Conservation (phyloP, 768 basidiomycete genomes). For the Lentinula aciculospora region DNA sequence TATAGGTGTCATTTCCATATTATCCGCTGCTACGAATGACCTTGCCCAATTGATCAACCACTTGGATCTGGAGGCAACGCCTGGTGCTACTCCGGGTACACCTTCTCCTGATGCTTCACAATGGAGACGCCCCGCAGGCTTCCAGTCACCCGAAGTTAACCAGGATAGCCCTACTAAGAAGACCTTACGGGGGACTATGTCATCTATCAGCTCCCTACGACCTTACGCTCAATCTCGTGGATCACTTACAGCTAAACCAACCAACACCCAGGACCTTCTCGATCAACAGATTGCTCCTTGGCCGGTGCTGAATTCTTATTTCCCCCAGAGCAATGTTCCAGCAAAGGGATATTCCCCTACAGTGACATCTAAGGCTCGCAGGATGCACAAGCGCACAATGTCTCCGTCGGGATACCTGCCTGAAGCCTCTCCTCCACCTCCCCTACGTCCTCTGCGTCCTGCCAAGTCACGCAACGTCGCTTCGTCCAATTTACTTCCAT, state of each 20-base stretch:
- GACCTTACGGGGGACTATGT: slow-evolving; percentile 26
- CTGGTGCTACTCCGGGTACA: slow-evolving; percentile 42
- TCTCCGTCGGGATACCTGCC: slow-evolving; percentile 25
- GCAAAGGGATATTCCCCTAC: neutral
- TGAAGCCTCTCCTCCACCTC: slow-evolving; percentile 28
- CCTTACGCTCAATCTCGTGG: slow-evolving; percentile 33
- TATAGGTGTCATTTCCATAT: slow-evolving; percentile 55
- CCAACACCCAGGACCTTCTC: slow-evolving; percentile 16
- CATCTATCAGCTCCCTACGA: slow-evolving; percentile 42
- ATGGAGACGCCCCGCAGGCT: slow-evolving; percentile 5
- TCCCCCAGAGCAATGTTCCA: neutral
- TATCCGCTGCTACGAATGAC: slow-evolving; percentile 80
- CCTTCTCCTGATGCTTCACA: slow-evolving; percentile 38
- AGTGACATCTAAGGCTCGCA: neutral
- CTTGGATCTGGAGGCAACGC: slow-evolving; percentile 80
- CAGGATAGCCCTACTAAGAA: slow-evolving; percentile 33
- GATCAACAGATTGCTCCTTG: slow-evolving; percentile 63
- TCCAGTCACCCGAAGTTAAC: neutral
- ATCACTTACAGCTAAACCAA: slow-evolving; percentile 10
- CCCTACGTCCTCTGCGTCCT: slow-evolving; percentile 38
- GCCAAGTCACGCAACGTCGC: slow-evolving; percentile 16
- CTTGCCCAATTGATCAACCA: slow-evolving; percentile 72
- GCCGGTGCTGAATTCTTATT: slow-evolving; percentile 35
- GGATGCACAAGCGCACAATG: slow-evolving; percentile 26
- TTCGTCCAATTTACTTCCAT: neutral